phyloP scores from a whole-genome alignment of 2,329 filamentous ascomycete species.

The Lecanosticta acicola region DNA sequence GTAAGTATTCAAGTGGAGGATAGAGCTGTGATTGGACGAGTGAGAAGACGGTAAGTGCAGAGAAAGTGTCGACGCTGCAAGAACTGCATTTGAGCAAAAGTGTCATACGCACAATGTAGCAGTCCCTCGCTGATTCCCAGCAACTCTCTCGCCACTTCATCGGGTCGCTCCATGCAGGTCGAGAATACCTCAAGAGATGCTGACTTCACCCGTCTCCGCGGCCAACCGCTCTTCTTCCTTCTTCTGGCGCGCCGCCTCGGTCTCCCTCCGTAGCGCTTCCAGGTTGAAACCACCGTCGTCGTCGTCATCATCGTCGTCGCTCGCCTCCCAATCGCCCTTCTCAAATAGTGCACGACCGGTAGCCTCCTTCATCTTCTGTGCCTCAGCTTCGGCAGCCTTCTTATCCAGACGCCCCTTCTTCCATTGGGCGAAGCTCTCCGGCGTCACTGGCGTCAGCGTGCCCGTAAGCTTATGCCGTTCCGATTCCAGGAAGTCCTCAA shows the following conservation, averaged over 20 bases:
- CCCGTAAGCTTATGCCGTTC: conserved; percentile 94
- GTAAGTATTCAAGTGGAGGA: no score
- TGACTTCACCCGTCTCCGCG: conserved; percentile 11
- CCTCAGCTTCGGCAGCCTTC: conserved; percentile 90
- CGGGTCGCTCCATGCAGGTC: no score
- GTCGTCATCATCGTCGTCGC: conserved; percentile 60
- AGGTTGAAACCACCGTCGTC: conserved; percentile 67
- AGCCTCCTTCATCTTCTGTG: conserved; percentile 85
- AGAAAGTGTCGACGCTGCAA: no score
- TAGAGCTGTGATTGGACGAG: no score
- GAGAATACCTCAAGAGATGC: conserved; percentile 5
- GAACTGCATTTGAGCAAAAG: no score
- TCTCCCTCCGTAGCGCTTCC: conserved; percentile 76
- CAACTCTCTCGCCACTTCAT: no score
- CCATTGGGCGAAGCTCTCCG: conserved; percentile 91
- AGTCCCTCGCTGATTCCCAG: no score
- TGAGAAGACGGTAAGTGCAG: no score
- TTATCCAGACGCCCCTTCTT: conserved; percentile 92
- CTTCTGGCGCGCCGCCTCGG: conserved; percentile 64
- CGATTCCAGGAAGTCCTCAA: conserved; percentile 95
- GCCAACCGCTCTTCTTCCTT: conserved; percentile 69
- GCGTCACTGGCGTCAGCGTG: conserved; percentile 85
- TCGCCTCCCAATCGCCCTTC: conserved; percentile 80
- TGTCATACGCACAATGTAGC: no score
- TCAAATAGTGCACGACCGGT: conserved; percentile 94